Percentiles rank a stretch among this genome's conserved stretches.
Conservation (phyloP, 352 stramenopile genomes). For the Blastocystis sp. region DNA sequence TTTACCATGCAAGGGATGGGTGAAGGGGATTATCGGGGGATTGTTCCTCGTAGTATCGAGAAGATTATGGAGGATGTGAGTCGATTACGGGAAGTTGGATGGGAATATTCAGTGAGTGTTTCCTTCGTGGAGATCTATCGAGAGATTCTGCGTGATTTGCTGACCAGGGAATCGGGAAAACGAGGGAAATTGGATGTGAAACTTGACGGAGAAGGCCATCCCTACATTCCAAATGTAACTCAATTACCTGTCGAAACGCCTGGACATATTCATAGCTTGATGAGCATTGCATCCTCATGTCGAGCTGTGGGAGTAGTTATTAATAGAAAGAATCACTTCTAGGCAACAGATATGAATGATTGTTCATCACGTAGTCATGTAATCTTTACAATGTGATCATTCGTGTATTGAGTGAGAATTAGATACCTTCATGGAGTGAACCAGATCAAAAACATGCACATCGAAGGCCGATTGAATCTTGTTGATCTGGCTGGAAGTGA, state of each 20-base stretch:
- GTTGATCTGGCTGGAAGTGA: constrained; percentile 91
- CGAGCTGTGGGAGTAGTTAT: constrained; percentile 81
- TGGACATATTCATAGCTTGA: constrained; percentile 76
- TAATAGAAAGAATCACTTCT: constrained; percentile 65
- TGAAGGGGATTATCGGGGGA: constrained; percentile 85
- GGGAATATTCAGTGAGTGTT: constrained; percentile 91
- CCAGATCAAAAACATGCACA: constrained; percentile 82
- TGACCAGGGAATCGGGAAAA: constrained; percentile 74
- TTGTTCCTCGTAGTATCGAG: constrained; percentile 94
- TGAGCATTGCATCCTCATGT: constrained; percentile 81
- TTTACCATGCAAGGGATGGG: constrained; percentile 93
- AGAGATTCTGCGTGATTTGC: constrained; percentile 94
- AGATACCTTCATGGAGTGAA: constrained; percentile 77
- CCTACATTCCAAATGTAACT: constrained; percentile 81
- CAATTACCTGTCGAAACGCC: constrained; percentile 77
- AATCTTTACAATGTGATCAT: constrained; percentile 88
- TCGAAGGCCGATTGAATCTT: constrained; percentile 88
- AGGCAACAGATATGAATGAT: constrained; percentile 96
- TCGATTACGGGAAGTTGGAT: constrained; percentile 78
- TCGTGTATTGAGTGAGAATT: constrained; percentile 68
- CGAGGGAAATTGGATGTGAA: constrained; percentile 79
- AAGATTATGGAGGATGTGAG: constrained; percentile 83
- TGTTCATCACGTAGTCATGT: constrained; percentile 93
- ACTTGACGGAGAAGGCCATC: constrained; percentile 71
- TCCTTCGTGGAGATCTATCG: constrained; percentile 99